Evolutionary conservation across 495 filamentous ascomycete species (phyloP).

Genomic region (Hypoxylon trugodes): DNA sequence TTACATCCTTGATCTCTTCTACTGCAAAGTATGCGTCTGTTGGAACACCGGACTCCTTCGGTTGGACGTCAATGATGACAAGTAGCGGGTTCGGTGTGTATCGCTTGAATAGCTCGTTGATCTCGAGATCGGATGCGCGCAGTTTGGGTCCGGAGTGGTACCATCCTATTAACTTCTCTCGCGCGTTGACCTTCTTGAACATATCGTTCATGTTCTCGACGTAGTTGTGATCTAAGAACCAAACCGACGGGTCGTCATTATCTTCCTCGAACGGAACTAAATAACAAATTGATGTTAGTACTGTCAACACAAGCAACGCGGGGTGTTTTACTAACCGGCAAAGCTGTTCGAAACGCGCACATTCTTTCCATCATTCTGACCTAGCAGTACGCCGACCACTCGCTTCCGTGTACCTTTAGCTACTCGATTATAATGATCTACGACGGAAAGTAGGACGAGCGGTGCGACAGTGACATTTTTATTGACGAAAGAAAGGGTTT

Average conservation of each 20-base stretch:
- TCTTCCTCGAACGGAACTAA: slow-evolving; percentile 98
- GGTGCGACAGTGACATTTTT: slow-evolving; percentile 96
- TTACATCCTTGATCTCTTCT: slow-evolving; percentile 99
- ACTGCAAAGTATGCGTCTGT: slow-evolving; percentile 99
- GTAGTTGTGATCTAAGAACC: slow-evolving; percentile 99
- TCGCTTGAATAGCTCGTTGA: slow-evolving; percentile 99
- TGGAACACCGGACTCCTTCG: slow-evolving; percentile 96
- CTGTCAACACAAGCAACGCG: slow-evolving; percentile 4
- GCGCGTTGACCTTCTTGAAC: slow-evolving; percentile 99
- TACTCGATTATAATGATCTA: slow-evolving; percentile 97
- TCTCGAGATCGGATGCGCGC: slow-evolving; percentile 95
- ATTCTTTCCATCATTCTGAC: slow-evolving; percentile 93
- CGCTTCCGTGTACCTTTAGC: slow-evolving; percentile 83
- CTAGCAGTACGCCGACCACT: slow-evolving; percentile 93
- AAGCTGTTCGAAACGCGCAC: slow-evolving; percentile 99
- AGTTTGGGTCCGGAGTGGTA: slow-evolving; percentile 99
- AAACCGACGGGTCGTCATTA: slow-evolving; percentile 96
- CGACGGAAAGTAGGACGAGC: slow-evolving; percentile 94
- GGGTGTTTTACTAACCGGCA: slow-evolving; percentile 70
- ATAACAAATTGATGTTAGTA: slow-evolving; percentile 11
- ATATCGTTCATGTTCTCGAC: slow-evolving; percentile 99
- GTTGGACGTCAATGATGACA: slow-evolving; percentile 98
- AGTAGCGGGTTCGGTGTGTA: slow-evolving; percentile 96
- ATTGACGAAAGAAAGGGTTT: slow-evolving; percentile 90
- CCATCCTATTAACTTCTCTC: slow-evolving; percentile 99